Evolutionary conservation across 2,329 filamentous ascomycete species (phyloP).

Genomic region (Pseudogymnoascus sp.): DNA sequence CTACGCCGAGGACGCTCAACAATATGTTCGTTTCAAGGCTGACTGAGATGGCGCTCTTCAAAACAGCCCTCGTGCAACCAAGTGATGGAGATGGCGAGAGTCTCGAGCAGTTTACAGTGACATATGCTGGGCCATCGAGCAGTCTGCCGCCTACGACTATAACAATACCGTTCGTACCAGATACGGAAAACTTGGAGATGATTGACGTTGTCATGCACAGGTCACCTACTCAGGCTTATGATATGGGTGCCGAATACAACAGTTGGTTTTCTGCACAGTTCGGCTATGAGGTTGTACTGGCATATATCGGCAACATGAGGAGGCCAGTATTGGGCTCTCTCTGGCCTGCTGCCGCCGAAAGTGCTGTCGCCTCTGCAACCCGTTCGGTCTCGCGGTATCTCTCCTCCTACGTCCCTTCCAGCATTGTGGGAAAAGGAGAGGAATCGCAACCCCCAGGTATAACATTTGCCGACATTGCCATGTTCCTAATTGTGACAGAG

Average conservation of each 20-base stretch:
- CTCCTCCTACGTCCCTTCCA: constrained; percentile 26
- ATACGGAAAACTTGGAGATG: constrained; percentile 34
- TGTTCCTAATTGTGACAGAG: constrained; percentile 64
- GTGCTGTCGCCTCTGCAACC: constrained; percentile 14
- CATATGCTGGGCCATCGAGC: constrained; percentile 26
- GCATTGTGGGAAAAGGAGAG: not conserved
- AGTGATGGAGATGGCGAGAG: constrained; percentile 23
- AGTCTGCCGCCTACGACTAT: not conserved
- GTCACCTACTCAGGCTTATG: constrained; percentile 50
- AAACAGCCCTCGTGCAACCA: constrained; percentile 41
- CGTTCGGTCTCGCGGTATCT: constrained; percentile 30
- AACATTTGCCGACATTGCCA: constrained; percentile 66
- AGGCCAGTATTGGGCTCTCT: constrained; percentile 56
- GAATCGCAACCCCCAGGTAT: constrained; percentile 30
- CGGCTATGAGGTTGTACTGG: constrained; percentile 51
- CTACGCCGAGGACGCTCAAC: constrained; percentile 22
- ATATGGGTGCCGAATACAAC: constrained; percentile 53
- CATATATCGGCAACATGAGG: constrained; percentile 55
- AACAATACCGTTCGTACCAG: constrained; percentile 48
- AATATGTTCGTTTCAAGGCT: constrained; percentile 54
- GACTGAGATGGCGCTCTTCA: constrained; percentile 56
- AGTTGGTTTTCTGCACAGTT: constrained; percentile 61
- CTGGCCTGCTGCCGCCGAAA: constrained; percentile 29
- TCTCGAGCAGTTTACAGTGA: constrained; percentile 28
- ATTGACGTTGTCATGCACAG: constrained; percentile 51